Base-by-base conservation (phyloP, 2,329 filamentous ascomycete species). In the Penicillium sp. region DNA sequence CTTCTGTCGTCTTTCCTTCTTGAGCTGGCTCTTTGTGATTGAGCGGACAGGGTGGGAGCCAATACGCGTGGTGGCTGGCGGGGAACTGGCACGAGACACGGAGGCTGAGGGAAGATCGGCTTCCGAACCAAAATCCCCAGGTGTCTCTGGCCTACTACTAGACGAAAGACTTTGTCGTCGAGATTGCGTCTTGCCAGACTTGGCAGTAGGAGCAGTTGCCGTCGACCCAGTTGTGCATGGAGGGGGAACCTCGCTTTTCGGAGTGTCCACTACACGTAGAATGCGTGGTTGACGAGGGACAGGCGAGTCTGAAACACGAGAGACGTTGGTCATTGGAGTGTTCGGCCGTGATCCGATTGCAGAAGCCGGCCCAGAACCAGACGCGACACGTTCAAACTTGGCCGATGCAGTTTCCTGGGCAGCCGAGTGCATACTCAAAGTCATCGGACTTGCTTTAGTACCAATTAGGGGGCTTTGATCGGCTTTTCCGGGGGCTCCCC, bases 1-100 rank as follows among this genome's bases (percentile, higher is more conserved):
- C 61, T 81, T 81, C 53, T 83, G 79, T 59, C 77, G 72, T 55
- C 83, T 74, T 58, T 86, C 83, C 71, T 87, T 88, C 74, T 87
- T 87, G 50, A 79, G 77, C 66, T 88, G 85, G 56, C 79, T 86
- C 73, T 88, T 88, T 5, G 84, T 86, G 70, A 87, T 83, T 53
- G 82, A 76, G 52, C 84, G 79, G 5, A 86, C 79, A 10, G 85
- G 85, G 2, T 85, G 86, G 45, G 84, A 83, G 5, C 86, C 85
- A 25, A 88, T 82, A 60, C 82, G 83, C 52, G 77, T 77, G 25
- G 78, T 77, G 12, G 77, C 77, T 2, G 39, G 78, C 35, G 86
- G 85, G 1, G 86, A 87, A 66, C 81, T 86, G 20, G 86, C 82
- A 38, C 86, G 82, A 10, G 86, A 88, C 15, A 82, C 75, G 4